These are phyloP conservation scores for Fusarium newnesense DNA, from an alignment of 2,329 filamentous ascomycete species.

Conservation along the genomic window DNA sequence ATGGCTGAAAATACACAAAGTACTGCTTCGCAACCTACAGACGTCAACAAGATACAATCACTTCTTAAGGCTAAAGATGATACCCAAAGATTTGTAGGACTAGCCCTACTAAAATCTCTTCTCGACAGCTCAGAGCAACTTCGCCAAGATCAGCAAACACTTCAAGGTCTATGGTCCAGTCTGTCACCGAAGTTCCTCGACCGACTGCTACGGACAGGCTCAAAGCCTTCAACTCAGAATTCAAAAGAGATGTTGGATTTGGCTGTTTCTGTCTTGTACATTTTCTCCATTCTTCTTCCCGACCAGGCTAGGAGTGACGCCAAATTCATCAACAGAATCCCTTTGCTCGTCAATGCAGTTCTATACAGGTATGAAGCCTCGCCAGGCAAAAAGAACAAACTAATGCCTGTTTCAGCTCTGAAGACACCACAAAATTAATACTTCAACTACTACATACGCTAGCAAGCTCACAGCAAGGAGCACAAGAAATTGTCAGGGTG, in stretches of 20 bases:
- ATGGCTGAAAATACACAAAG: conserved; percentile 13
- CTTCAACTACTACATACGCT: conserved; percentile 68
- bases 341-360: conserved; percentile 62
- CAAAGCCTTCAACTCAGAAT: conserved; percentile 54
- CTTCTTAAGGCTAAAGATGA: conserved; percentile 71
- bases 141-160: conserved; percentile 56
- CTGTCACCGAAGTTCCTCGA: conserved; percentile 73
- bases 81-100: conserved; percentile 74
- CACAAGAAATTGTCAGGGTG: conserved; percentile 58
- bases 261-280: conserved; percentile 70
- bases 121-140: conserved; percentile 69
- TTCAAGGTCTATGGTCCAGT: conserved; percentile 67
- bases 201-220: conserved; percentile 67
- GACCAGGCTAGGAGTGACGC: conserved; percentile 55
- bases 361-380: conserved; percentile 59
- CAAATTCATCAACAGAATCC: conserved; percentile 64
- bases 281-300: conserved; percentile 68
- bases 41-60: conserved; percentile 60
- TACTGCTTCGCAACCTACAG: conserved; percentile 26
- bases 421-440: conserved; percentile 62
- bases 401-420: conserved; percentile 52
- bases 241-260: conserved; percentile 71
- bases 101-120: conserved; percentile 73
- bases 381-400: background rate
- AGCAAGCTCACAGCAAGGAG: conserved; percentile 62